Evolutionary conservation across 2,329 filamentous ascomycete species (phyloP).

Genomic region (Alternaria consortialis): DNA sequence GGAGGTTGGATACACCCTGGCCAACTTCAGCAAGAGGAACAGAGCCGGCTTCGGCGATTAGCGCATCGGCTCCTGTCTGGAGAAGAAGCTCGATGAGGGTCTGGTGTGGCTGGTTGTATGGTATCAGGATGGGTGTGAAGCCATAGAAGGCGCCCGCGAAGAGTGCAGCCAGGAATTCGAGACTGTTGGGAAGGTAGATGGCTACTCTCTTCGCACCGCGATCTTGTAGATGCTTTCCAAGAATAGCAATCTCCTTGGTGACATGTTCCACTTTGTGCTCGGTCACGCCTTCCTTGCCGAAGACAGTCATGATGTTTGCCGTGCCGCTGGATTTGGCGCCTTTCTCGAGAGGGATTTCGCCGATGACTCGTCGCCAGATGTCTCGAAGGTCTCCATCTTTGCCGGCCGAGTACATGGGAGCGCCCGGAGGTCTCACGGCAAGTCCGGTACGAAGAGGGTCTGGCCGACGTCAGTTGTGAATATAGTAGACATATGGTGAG

Average conservation of each 20-base stretch:
- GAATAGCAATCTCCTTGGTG: slow-evolving; percentile 84
- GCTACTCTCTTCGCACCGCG: slow-evolving; percentile 77
- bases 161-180: slow-evolving; percentile 82
- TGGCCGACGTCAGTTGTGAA: slow-evolving; percentile 31
- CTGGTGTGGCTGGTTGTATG: slow-evolving; percentile 78
- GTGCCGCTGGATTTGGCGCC: slow-evolving; percentile 69
- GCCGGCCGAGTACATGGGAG: slow-evolving; percentile 83
- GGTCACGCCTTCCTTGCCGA: slow-evolving; percentile 76
- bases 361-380: slow-evolving; percentile 80
- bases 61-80: slow-evolving; percentile 76
- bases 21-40: slow-evolving; percentile 80
- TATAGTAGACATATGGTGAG: background rate
- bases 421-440: slow-evolving; percentile 81
- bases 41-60: slow-evolving; percentile 87
- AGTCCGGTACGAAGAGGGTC: slow-evolving; percentile 52
- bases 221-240: slow-evolving; percentile 79
- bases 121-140: slow-evolving; percentile 83
- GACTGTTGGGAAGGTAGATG: slow-evolving; percentile 90
- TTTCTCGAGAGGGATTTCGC: slow-evolving; percentile 70
- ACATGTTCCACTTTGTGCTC: slow-evolving; percentile 77
- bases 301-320: slow-evolving; percentile 80
- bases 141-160: slow-evolving; percentile 92
- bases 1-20: slow-evolving; percentile 73
- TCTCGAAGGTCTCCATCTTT: slow-evolving; percentile 90
- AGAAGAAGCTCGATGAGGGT: slow-evolving; percentile 76